Evolutionary conservation across 1,284 basidiomycete species (phyloP), one percentile per base, ranked within the genome.

Genomic region (Chalciporus sp.): DNA sequence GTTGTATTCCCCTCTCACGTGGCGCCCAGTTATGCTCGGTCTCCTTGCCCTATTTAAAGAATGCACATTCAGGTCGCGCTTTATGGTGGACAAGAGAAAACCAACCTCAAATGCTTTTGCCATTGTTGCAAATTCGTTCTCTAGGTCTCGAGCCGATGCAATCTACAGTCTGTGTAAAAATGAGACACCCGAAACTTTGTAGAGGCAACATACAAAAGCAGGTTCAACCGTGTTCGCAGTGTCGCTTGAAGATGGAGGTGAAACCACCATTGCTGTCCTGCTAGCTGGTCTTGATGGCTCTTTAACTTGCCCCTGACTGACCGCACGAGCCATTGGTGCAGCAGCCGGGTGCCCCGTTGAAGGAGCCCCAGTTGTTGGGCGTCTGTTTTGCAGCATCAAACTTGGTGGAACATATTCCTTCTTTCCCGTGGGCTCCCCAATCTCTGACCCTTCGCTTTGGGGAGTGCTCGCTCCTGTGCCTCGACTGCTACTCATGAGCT

Each of bases 1-100:
- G 82, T 45, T 86, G 78, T 55, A 98, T 79, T 12, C 88, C 80
- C 57, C 82, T 84, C 59, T 99, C 96, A 58, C 96, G 83, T 23
- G 80, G 76, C 41, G 84, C 80, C 96, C 96, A 99, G 66, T 99
- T 99, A 63, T 96, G 92, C 67, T 99, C 96, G 0, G 92, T 94
- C 74, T 99, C 97, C 73, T 87, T 97, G 16, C 94, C 95, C 86
- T 94, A 58, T 45, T 26, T 19, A 59, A 59, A 44, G 56, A 33
- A 53, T 53, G 42, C 46, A 55, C 37, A 53, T 23, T 52, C 50
- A 55, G 47, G 20, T 14, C 12, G 20, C 9, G 49, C 10, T 27
- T 56, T 44, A 41, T 41, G 17, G 52, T 50, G 46, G 11, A 42
- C 35, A 28, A 42, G 9, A 12, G 7, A 37, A n/a, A 6, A 49